Conservation (phyloP, 1,284 basidiomycete species). For the Boletellus sp. region DNA sequence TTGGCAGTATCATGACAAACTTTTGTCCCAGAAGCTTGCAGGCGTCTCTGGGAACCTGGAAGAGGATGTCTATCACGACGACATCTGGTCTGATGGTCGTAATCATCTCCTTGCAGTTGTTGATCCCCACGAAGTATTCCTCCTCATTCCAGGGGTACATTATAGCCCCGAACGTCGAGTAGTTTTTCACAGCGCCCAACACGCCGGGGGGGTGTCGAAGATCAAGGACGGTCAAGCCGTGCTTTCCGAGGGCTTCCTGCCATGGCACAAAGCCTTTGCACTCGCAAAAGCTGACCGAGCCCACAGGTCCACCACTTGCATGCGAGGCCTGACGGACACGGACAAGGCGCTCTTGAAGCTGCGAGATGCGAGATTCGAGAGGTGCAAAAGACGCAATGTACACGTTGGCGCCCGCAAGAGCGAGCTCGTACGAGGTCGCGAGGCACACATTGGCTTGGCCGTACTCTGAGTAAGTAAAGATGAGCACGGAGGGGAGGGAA, state of each 20-base stretch:
- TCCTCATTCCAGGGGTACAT: background rate
- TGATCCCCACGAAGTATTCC: background rate
- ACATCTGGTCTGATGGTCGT: background rate
- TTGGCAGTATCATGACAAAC: background rate
- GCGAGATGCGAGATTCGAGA: background rate
- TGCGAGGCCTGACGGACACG: background rate
- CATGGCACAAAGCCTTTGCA: background rate
- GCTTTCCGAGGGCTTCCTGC: background rate
- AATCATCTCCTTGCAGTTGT: background rate
- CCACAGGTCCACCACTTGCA: background rate
- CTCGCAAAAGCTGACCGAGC: constrained; percentile 1
- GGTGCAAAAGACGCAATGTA: background rate
- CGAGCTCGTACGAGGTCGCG: constrained; percentile 1
- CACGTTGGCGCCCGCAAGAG: constrained; percentile 1
- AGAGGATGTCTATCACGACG: background rate
- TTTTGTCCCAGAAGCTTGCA: background rate
- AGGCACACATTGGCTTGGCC: background rate
- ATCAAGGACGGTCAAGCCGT: background rate
- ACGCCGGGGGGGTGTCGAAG: background rate
- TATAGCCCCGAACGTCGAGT: background rate
- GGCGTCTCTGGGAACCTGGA: background rate
- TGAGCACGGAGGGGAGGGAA: background rate
- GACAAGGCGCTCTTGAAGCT: background rate
- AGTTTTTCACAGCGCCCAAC: background rate
- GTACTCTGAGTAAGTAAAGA: background rate